Evolutionary conservation across 176 grass and related monocot genomes (phyloP).

Genomic region (Raddia distichophylla): DNA sequence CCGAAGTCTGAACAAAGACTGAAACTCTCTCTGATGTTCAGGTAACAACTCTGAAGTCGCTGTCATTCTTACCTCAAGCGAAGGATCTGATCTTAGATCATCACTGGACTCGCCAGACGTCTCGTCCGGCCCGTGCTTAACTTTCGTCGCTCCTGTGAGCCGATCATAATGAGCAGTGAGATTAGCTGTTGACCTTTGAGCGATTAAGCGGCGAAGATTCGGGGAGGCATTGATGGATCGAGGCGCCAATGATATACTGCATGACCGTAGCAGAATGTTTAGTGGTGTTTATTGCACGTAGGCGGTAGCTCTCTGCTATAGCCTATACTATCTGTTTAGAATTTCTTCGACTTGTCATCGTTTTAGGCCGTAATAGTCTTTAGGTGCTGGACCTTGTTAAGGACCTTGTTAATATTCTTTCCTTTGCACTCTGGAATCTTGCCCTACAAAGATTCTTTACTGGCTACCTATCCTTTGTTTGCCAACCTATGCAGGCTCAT

Average conservation of each 20-base stretch:
- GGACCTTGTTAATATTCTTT: constrained; percentile 5
- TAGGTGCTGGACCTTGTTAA: background rate
- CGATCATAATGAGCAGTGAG: constrained; percentile 33
- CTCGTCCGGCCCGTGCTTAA: background rate
- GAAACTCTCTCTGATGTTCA: background rate
- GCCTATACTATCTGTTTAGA: background rate
- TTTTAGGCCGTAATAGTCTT: constrained; percentile 22
- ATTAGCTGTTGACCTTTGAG: constrained; percentile 51
- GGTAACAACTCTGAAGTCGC: background rate
- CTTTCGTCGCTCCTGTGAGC: constrained; percentile 12
- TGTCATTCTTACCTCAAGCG: background rate
- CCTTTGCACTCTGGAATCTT: constrained; percentile 19
- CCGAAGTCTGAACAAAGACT: background rate
- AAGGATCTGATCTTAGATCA: background rate
- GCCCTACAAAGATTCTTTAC: constrained; percentile 1
- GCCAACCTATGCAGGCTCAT: background rate
- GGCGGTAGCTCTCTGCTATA: background rate
- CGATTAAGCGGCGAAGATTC: constrained; percentile 63
- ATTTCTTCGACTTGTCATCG: constrained; percentile 1
- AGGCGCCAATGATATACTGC: constrained; percentile 39
- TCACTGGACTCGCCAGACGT: background rate
- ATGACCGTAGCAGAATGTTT: background rate
- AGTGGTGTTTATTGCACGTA: constrained; percentile 7
- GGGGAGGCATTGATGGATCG: constrained; percentile 45
- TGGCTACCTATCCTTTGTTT: background rate